Conservation (phyloP, 2,329 filamentous ascomycete genomes). For the Claviceps pazoutovae region DNA sequence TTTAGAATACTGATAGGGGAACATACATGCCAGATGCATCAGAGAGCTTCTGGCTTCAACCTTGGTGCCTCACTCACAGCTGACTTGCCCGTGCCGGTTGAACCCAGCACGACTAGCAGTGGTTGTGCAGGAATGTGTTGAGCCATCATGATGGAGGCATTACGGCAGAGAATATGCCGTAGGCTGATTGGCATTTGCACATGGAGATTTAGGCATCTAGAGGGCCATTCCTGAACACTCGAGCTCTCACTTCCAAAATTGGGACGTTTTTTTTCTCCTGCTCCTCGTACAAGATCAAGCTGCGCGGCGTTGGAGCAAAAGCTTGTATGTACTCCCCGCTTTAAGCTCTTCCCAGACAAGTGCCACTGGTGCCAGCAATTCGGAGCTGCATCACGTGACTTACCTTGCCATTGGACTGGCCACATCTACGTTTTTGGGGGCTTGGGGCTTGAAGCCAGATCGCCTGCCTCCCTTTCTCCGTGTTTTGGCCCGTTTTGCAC, state of each 20-base stretch:
- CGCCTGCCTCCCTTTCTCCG: conserved; percentile 23
- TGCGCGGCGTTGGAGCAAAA: neutral
- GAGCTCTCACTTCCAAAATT: neutral
- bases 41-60: neutral
- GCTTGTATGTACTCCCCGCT: neutral
- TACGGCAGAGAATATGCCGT: conserved; percentile 14
- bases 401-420: conserved; percentile 24
- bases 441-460: conserved; percentile 27
- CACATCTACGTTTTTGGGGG: conserved; percentile 28
- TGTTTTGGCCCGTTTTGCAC: conserved; percentile 14
- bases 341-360: neutral
- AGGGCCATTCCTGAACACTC: neutral
- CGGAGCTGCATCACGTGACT: conserved; percentile 9
- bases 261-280: neutral
- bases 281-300: too few relatives aligned
- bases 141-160: conserved; percentile 27
- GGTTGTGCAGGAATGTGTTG: conserved; percentile 34
- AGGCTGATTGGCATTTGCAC: conserved; percentile 15
- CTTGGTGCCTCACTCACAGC: conserved; percentile 43
- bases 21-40: neutral
- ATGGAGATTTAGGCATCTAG: conserved; percentile 3
- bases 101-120: conserved; percentile 70
- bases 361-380: neutral
- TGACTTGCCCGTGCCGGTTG: conserved; percentile 88
- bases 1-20: neutral